Base-by-base conservation (phyloP, 768 basidiomycete genomes). In the Tulasnella sp. region DNA sequence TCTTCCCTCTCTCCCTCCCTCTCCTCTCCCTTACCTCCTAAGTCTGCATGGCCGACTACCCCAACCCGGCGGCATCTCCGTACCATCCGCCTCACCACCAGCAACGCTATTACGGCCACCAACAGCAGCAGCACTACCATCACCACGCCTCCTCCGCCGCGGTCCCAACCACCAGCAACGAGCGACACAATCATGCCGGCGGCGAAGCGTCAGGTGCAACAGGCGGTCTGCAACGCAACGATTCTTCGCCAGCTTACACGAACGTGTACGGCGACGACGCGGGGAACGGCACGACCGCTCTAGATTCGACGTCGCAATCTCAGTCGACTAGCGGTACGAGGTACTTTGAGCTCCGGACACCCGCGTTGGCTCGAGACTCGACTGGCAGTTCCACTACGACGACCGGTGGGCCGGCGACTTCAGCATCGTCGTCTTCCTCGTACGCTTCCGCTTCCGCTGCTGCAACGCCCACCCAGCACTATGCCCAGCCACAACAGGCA, bases 1-100 rank as follows among this genome's bases (percentile, higher is more conserved):
- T 80, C 69, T 73, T 75, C 79, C 80, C 74, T 67, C 80, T 81
- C 82, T 80, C 75, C 74, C 67, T 69, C 69, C 80, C 57, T 70
- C 75, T 78, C 80, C 74, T 67, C 80, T 81, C 82, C 80, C 11
- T 9, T 1, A 42, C 44, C 61, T 35, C 61, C 61, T n/a, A 51
- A 51, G 51, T 23, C 23, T 0, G 23, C 51, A 51, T 51, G 51
- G 51, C 51, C 51, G 51, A 51, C 51, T 51, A 51, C 23, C 7
- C 51, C 20, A n/a, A 51, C n/a, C 51, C 51, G 51, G 4, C 51
- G 51, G 51, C 51, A 51, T n/a, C 51, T n/a, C 5, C 48, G 0
- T 51, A 51, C 51, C 51, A 51, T n/a, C 51, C 51, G 51, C 51
- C 51, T 51, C 51, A 51, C 23, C 51, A 51, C 51, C 51, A 51